Conservation (phyloP, 345 rosid species). For the Lepidium aucheri region DNA sequence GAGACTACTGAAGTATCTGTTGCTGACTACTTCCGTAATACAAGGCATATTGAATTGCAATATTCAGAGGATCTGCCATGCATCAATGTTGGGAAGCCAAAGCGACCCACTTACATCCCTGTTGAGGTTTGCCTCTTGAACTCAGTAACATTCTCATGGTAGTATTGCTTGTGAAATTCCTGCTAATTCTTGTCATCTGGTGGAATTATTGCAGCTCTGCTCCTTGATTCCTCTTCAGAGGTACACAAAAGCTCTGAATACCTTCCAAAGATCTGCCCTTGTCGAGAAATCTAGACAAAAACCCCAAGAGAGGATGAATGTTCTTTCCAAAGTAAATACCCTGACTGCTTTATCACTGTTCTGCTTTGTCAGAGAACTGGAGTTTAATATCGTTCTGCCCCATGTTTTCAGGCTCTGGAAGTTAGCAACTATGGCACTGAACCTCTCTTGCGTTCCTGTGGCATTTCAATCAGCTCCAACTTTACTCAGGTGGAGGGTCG, state of each 20-base stretch:
- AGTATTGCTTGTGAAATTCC: background rate
- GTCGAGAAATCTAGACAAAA: conserved; percentile 95
- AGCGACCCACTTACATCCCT: conserved; percentile 58
- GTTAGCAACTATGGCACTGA: conserved; percentile 64
- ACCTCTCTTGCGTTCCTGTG: conserved; percentile 70
- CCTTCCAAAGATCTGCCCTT: conserved; percentile 68
- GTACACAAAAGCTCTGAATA: conserved; percentile 71
- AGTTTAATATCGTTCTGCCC: background rate
- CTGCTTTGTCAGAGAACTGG: background rate
- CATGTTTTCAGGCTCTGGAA: conserved; percentile 46
- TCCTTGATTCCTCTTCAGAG: conserved; percentile 78
- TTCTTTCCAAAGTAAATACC: conserved; percentile 49
- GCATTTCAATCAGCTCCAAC: conserved; percentile 48
- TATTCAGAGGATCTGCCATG: conserved; percentile 54
- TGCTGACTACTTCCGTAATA: conserved; percentile 57
- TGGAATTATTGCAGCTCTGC: conserved; percentile 46
- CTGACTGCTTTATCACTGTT: background rate
- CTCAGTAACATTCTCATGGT: background rate
- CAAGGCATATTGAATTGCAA: conserved; percentile 45
- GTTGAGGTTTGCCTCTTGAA: conserved; percentile 31
- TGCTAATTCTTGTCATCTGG: background rate
- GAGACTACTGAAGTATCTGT: conserved; percentile 53
- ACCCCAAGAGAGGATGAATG: conserved; percentile 85
- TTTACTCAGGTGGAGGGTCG: conserved; percentile 87
- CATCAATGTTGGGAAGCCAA: conserved; percentile 75